Evolutionary conservation across 2,329 filamentous ascomycete genomes (phyloP), one percentile per base, ranked within the genome.

Genomic region (Penicillium sp.): DNA sequence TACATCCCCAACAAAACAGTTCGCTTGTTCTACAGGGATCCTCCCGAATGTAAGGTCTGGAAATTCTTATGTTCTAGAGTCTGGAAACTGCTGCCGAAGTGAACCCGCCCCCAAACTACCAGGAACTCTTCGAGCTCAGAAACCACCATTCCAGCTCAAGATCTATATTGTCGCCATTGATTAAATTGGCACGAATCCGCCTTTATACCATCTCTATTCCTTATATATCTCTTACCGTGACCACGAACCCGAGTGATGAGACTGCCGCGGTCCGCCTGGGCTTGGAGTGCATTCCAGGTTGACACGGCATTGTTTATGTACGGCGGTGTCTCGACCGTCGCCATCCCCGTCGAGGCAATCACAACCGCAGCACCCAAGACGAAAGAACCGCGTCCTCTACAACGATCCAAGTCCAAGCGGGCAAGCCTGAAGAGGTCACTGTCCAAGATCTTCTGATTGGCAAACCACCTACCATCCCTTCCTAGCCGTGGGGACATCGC

Each of bases 281-380:
- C 47, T 49, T 52, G 50, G 50, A 61, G 54, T 19, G 52, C 58
- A 61, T 61, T 61, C 57, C 58, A 57, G 50, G 52, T 60, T 53
- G 52, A 58, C 38, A 55, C 54, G 31, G 41, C 43, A 53, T 58
- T 61, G 56, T 61, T 61, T 61, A 61, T 59, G 54, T 59, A 58
- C 44, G 52, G 51, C 31, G 52, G 50, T 49, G 46, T 54, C 53
- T 48, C 58, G 45, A 48, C 53, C 7, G 49, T 56, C 10, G 25
- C 42, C 50, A 54, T 55, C 44, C 54, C 52, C 49, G 35, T 42
- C 42, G 46, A 59, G 34, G 49, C 44, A 41, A 50, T 58, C 44
- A 53, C 42, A 39, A 43, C 45, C 37, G 30, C 31, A 33, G 41
- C 46, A 30, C 47, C 34, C 31, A 40, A 52, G 34, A 40, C 31